Base-by-base conservation (phyloP, 495 filamentous ascomycete species). In the Parmelia sp. region DNA sequence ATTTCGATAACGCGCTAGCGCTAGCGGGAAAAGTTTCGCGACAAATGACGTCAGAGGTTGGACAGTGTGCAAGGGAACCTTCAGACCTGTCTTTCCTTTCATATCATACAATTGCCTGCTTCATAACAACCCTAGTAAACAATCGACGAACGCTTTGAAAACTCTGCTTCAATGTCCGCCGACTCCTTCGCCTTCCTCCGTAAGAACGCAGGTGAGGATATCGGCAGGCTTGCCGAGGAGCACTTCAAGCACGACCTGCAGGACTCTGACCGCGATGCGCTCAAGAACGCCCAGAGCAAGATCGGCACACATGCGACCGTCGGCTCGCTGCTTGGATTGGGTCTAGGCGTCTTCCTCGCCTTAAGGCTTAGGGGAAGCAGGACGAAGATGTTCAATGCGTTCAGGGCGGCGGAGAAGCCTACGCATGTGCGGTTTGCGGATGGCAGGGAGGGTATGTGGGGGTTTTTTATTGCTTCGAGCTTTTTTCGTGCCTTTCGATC, bases 181-280 rank as follows among this genome's bases (percentile, higher is more conserved):
- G 79, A 84, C 58, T 82, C 82, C 1, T 71, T 88, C 57, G 82
- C 86, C 57, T 66, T 79, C 57, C 77, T 87, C 70, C 83, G 86
- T 60, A 78, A 76, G 64, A 75, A 75, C 58, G 74, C 80, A 56
- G 77, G 76, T 62, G 71, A 81, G 58, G 82, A 86, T 40, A 79
- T 90, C 27, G 71, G 74, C 60, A 72, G 75, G 31, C 79, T 90
- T 15, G 86, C 85, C 36, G 83, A 88, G 63, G 71, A 85, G 59
- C 87, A 89, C 73, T 61, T 87, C 39, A 76, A 89, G 61, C 79
- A 87, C 61, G 86, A 88, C 66, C 79, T 89, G 35, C 72, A 74
- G 19, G 66, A 79, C 64, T 74, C 78, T 17, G 87, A 90, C 69
- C 86, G 86, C 66, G 82, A 84, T 15, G 76, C 74, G 3, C 75